Percentiles rank a stretch among this genome's conserved stretches.
phyloP scores from a whole-genome alignment of 2,329 filamentous ascomycete species.

The Torrubiella hemipterigena region DNA sequence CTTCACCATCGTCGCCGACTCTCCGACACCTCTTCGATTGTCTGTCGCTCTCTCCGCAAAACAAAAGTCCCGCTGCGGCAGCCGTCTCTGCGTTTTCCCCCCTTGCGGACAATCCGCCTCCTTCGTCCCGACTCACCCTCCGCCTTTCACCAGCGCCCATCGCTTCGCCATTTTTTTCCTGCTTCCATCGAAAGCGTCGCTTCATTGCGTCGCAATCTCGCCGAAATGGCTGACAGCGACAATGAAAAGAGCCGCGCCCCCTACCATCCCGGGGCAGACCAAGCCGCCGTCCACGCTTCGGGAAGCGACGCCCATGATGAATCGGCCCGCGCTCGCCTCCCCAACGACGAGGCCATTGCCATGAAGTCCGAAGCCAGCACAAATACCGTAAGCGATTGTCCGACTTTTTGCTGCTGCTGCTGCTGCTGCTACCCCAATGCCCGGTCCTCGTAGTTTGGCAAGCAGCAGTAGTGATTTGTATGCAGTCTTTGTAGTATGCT shows the following conservation, averaged over 20 bases:
- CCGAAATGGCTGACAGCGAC: conserved; percentile 3
- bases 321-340: neutral
- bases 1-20: too few species aligned
- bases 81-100: too few species aligned
- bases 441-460: neutral
- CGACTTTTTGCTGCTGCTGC: neutral
- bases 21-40: too few species aligned
- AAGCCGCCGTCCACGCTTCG: conserved; percentile 3
- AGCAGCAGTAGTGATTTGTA: conserved; percentile 1
- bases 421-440: neutral
- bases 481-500: too few species aligned
- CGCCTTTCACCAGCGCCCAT: too few species aligned
- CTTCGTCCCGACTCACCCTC: too few species aligned
- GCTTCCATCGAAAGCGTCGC: too few species aligned
- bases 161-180: too few species aligned
- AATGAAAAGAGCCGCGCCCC: neutral
- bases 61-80: too few species aligned
- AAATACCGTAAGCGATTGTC: conserved; percentile 2
- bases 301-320: neutral
- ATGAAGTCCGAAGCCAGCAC: conserved; percentile 5
- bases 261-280: conserved; percentile 1
- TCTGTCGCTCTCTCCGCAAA: too few species aligned
- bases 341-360: conserved; percentile 2
- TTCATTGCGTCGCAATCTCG: too few species aligned
- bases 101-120: too few species aligned